phyloP scores from a whole-genome alignment of 2,329 filamentous ascomycete genomes.

The Ophiosphaerella korrae region DNA sequence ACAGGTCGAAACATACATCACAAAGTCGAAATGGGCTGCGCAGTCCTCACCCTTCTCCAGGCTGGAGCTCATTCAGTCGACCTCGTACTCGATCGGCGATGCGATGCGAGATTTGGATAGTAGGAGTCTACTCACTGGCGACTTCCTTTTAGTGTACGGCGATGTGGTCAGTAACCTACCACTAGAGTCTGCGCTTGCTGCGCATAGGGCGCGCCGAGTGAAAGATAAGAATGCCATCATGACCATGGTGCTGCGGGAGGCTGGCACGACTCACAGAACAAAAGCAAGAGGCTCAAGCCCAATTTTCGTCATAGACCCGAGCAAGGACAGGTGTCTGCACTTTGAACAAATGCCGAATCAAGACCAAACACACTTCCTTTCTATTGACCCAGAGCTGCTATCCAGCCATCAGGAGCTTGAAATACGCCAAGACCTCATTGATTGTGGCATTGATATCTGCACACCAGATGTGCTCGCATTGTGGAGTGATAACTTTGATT shows the following conservation, averaged over 20 bases:
- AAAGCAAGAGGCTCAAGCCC: slow-evolving; percentile 77
- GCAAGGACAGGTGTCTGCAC: slow-evolving; percentile 81
- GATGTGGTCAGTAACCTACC: slow-evolving; percentile 90
- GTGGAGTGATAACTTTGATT: slow-evolving; percentile 98
- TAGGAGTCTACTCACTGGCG: slow-evolving; percentile 80
- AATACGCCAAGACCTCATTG: slow-evolving; percentile 84
- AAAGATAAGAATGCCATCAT: slow-evolving; percentile 95
- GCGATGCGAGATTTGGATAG: slow-evolving; percentile 92
- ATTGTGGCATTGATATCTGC: slow-evolving; percentile 95
- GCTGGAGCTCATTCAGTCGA: slow-evolving; percentile 84
- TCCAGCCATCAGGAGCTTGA: slow-evolving; percentile 76
- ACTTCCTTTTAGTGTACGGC: slow-evolving; percentile 91
- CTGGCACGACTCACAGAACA: slow-evolving; percentile 74
- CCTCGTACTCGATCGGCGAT: slow-evolving; percentile 86
- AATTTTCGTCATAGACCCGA: slow-evolving; percentile 84
- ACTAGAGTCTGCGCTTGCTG: slow-evolving; percentile 77
- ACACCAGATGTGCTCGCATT: slow-evolving; percentile 92
- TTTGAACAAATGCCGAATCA: slow-evolving; percentile 87
- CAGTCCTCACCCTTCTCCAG: slow-evolving; percentile 79
- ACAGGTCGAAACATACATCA: slow-evolving; percentile 84
- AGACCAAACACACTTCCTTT: slow-evolving; percentile 67
- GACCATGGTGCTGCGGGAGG: slow-evolving; percentile 89
- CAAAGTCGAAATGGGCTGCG: slow-evolving; percentile 73
- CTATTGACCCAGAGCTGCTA: slow-evolving; percentile 80
- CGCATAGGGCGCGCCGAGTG: slow-evolving; percentile 78